These are phyloP conservation scores for Phyllosticta capitalensis DNA, from an alignment of 2,329 filamentous ascomycete species.

Conservation along the genomic window DNA sequence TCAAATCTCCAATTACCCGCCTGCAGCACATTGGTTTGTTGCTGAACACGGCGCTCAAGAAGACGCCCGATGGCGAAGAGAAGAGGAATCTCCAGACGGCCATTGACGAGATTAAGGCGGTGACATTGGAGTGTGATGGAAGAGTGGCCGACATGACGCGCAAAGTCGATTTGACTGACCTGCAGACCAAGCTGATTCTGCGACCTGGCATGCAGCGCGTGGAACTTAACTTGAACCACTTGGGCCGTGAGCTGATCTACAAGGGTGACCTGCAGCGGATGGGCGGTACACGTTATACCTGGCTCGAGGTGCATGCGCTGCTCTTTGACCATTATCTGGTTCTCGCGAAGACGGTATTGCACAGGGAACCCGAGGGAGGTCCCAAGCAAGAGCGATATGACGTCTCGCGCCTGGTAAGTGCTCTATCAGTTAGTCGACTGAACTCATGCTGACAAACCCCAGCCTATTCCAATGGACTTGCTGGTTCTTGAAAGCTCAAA, in stretches of 20 bases:
- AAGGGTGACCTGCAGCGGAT: slow-evolving; percentile 83
- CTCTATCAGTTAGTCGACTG: neutral
- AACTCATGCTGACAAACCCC: neutral
- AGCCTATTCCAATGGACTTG: slow-evolving; percentile 92
- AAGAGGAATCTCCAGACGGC: slow-evolving; percentile 75
- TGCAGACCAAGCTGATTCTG: slow-evolving; percentile 73
- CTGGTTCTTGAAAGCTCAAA: slow-evolving; percentile 85
- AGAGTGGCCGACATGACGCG: slow-evolving; percentile 88
- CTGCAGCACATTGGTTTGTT: slow-evolving; percentile 84
- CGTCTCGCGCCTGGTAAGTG: slow-evolving; percentile 72
- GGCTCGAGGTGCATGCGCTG: slow-evolving; percentile 88
- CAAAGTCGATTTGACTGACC: slow-evolving; percentile 79
- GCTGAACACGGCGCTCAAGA: slow-evolving; percentile 71
- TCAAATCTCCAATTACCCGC: slow-evolving; percentile 87
- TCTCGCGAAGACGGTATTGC: slow-evolving; percentile 66
- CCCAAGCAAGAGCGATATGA: slow-evolving; percentile 77
- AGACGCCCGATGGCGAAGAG: slow-evolving; percentile 83
- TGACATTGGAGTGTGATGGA: slow-evolving; percentile 82
- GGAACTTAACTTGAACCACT: slow-evolving; percentile 79
- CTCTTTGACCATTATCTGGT: slow-evolving; percentile 97
- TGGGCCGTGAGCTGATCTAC: slow-evolving; percentile 83
- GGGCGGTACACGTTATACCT: slow-evolving; percentile 80
- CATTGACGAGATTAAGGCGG: slow-evolving; percentile 82
- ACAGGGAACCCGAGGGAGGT: slow-evolving; percentile 58
- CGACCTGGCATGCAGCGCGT: slow-evolving; percentile 79